Evolutionary conservation across 805 yeast species (phyloP), one percentile per base, ranked within the genome.

Genomic region (Saccharomyces paradoxus): DNA sequence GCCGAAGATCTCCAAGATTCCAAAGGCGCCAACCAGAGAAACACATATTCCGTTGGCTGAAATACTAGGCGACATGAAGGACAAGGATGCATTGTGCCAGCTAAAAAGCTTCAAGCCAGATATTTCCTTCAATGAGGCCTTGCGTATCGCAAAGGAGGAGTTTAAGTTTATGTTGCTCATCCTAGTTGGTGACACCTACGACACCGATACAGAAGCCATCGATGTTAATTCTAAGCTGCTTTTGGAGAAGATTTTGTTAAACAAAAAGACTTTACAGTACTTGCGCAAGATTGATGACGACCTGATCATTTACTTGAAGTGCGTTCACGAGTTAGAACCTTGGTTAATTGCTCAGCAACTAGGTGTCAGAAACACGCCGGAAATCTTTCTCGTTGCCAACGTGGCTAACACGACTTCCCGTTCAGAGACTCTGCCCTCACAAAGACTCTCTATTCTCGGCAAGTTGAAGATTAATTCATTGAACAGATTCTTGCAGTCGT

Each of bases 281-380:
- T 57, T 75, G 49, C 66, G 67, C 12, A 58, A 61, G 3, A 57
- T 62, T 47, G 69, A 70, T 1, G 74, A 79, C 46, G 75, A 84
- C 49, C 55, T 80, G n/a, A 58, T 81, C 0, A 73, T 85, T 0
- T 87, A 85, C 76, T 77, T 86, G 44, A 87, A 88, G 0, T 81
- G 83, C 58, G 82, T 81, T 26, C 69, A 75, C 14, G 82, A 82
- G 58, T 76, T 84, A 0, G 92, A 87, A 65, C 80, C 87, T 2
- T 82, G 80, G 72, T 82, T 82, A 55, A 78, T 87, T 46, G 87
- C 88, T 0, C 77, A 77, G 58, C 73, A 78, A 41, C 74, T 85
- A 57, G 75, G 73, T 41, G 77, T 80, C 2, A 74, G 77, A 28
- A 73, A 78, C 41, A 71, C 82, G 26, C 92, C 94, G 0, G 81